phyloP scores from a whole-genome alignment of 208 protist genomes.

The Spongospora subterranea region DNA sequence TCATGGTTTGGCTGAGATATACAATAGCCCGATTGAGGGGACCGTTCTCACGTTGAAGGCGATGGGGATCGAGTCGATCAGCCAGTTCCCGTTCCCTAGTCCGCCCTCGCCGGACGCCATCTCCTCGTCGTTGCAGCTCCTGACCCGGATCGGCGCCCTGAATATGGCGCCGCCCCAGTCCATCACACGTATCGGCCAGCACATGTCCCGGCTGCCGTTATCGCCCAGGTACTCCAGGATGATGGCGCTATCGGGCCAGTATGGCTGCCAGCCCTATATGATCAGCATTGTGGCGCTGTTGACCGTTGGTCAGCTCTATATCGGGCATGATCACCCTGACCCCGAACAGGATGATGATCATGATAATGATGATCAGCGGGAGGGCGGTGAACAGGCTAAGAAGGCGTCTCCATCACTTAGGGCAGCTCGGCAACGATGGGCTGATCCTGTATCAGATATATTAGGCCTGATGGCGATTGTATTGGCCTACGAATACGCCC shows the following conservation, averaged over 20 bases:
- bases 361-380: not conserved
- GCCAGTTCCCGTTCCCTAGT: constrained; percentile 84
- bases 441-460: not conserved
- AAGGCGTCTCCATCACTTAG: no score
- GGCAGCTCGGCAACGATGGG: not conserved
- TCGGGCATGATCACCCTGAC: no score
- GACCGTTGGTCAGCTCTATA: not conserved
- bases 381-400: not conserved
- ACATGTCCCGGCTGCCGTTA: constrained; percentile 75
- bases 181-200: constrained; percentile 53
- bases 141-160: constrained; percentile 73
- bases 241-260: constrained; percentile 68
- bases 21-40: constrained; percentile 77
- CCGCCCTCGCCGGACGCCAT: constrained; percentile 70
- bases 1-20: constrained; percentile 78
- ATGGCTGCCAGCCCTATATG: constrained; percentile 70
- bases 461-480: not conserved
- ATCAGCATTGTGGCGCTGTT: constrained; percentile 62
- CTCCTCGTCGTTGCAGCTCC: constrained; percentile 63
- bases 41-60: constrained; percentile 84
- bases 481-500: not conserved
- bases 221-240: constrained; percentile 82
- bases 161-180: constrained; percentile 42
- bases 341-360: no score
- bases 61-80: constrained; percentile 81